Evolutionary conservation across 257 asterid species (phyloP), one percentile per base, ranked within the genome.

Genomic region (Eustoma russellianum): DNA sequence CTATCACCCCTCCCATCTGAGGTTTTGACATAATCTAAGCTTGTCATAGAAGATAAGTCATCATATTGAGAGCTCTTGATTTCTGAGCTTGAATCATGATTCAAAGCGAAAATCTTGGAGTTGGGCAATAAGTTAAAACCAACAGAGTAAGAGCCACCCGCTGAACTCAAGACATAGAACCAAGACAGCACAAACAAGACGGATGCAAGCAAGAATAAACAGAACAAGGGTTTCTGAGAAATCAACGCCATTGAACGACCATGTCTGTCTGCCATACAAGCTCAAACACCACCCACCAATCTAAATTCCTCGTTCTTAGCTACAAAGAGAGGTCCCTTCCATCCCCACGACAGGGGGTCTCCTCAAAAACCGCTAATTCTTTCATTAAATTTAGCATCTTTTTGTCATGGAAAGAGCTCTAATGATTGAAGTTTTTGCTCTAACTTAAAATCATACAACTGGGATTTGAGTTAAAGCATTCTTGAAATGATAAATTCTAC

Each of bases 101-200:
- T 33, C 50, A 67, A 10, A 44, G 68, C 64, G 40, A 69, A 66
- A 63, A 65, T 11, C 65, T 68, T 83, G 54, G 94, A 67, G 63
- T 41, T 76, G 5, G 88, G 90, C 38, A 74, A 59, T 11, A 70
- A 33, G 56, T 75, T 76, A 24, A 70, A 66, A 33, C 82, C 82
- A 14, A 79, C 33, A 1, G 77, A 72, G 56, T 66, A 72, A 43
- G 73, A 67, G 50, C 56, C 66, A 46, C 76, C 72, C 12, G 88
- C 69, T 16, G 96, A 77, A 46, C 82, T 80, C 56, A 87, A 63
- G 14, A 87, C 74, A 46, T 69, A 74, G 57, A 83, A 82, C 94
- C 93, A 84, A 60, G 94, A 87, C n/a, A 74, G 55, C 30, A 87
- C 56, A 70, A 91, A 80, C 64, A 91, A 55, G 44, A 74, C 57